Base-by-base conservation (phyloP, 2,329 filamentous ascomycete genomes). In the Fusarium subtropicale region DNA sequence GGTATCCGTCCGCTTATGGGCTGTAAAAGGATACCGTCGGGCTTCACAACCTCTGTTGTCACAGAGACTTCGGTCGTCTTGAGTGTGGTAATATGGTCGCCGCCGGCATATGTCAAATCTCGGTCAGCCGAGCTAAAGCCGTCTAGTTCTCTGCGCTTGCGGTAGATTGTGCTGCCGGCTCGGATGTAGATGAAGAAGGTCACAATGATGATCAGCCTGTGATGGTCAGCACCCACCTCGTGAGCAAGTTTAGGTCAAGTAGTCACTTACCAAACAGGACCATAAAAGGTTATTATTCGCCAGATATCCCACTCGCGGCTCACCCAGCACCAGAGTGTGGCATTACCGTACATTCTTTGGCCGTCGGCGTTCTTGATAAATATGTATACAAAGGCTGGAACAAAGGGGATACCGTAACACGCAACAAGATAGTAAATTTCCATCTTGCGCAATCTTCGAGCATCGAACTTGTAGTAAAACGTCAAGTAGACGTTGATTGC, bases 271-370 rank as follows among this genome's bases (percentile, higher is more conserved):
- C 90, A 92, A 59, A 91, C 85, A 8, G 90, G 90, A 1, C 83
- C 90, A 73, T 96, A 97, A 76, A 94, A 95, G 30, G 88, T 86
- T 5, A 87, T 87, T 60, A 96, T 89, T 39, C 92, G 90, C 78
- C 92, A 87, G 60, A 90, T 85, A 58, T 92, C 90, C 86, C 90
- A 94, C 7, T 87, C 79, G 4, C 81, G 75, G 3, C 85, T 81
- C 20, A 96, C 84, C 92, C 92, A 96, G 76, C 93, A 97, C 93
- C 92, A 97, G 24, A 96, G 79, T 2, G 86, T 88, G 30, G 92
- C 92, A 71, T 91, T 85, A 2, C 92, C 92, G 75, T 94, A 94
- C 54, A 95, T 85, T 5, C 83, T 85, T 20, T 72, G 57, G 7
- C 87, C 87, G 26, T 82, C 79, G 0, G 76, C 72, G 47, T 84